Evolutionary conservation across 805 yeast genomes (phyloP).

Genomic region (Ogataea trehalophila): DNA sequence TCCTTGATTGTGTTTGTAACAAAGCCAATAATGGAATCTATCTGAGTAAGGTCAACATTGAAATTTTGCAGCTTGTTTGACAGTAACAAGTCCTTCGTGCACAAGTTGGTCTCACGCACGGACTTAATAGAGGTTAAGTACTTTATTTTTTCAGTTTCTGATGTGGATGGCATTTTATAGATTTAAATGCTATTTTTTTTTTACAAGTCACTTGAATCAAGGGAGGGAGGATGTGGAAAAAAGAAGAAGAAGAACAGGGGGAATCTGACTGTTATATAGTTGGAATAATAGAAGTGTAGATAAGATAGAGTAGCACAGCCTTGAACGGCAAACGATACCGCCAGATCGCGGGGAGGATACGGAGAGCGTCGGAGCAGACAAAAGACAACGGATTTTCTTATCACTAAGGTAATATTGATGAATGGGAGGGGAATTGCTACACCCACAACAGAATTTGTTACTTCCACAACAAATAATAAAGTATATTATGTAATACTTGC

Average conservation of each 20-base stretch:
- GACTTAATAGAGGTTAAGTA: slow-evolving; percentile 48
- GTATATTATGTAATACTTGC: too few relatives aligned
- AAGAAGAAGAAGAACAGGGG: neutral
- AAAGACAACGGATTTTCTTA: neutral
- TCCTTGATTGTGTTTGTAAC: slow-evolving; percentile 40
- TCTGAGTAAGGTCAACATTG: slow-evolving; percentile 38
- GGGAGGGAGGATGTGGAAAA: neutral
- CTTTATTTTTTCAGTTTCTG: slow-evolving; percentile 11
- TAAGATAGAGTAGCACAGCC: neutral
- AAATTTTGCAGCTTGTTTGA: slow-evolving; percentile 36
- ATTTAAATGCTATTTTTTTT: neutral
- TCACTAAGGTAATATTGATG: neutral
- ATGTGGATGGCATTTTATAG: slow-evolving; percentile 3
- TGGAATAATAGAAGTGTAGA: neutral
- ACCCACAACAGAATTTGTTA: too few relatives aligned
- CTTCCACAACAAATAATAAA: too few relatives aligned
- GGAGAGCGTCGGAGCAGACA: neutral
- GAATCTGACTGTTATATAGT: neutral
- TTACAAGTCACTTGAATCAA: neutral
- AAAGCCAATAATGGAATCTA: slow-evolving; percentile 40
- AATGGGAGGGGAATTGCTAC: too few relatives aligned
- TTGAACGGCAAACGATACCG: too few relatives aligned
- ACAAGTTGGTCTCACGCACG: slow-evolving; percentile 47
- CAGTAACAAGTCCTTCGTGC: slow-evolving; percentile 38
- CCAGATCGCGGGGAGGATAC: neutral